Percentiles rank a stretch among this genome's conserved stretches.
These are phyloP conservation scores for Phytophthora palmivora DNA, from an alignment of 352 stramenopile genomes.

Conservation along the genomic window DNA sequence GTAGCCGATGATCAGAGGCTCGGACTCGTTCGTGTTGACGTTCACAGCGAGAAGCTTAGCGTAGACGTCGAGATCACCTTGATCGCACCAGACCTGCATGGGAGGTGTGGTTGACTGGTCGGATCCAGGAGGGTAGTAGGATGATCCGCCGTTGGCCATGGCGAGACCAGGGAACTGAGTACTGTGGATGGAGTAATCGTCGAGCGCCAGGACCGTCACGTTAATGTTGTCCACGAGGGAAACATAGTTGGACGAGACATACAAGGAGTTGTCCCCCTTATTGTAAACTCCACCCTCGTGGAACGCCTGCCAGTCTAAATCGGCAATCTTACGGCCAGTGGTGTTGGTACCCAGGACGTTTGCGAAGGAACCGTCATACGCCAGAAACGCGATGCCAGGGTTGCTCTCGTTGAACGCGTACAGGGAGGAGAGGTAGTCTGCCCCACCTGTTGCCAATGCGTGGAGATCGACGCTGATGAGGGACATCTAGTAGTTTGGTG, in stretches of 20 bases:
- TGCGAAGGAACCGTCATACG: slow-evolving; percentile 23
- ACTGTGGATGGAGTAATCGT: slow-evolving; percentile 22
- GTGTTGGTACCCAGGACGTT: slow-evolving; percentile 14
- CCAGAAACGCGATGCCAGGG: slow-evolving; percentile 15
- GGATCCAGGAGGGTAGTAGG: slow-evolving; percentile 22
- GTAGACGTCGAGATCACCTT: slow-evolving; percentile 22
- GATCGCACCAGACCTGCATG: slow-evolving; percentile 32
- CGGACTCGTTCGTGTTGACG: slow-evolving; percentile 28
- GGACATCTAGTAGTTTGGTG: slow-evolving; percentile 9
- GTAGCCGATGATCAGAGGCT: slow-evolving; percentile 22
- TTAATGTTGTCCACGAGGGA: slow-evolving; percentile 28
- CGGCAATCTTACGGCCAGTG: slow-evolving; percentile 6
- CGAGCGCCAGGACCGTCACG: slow-evolving; percentile 24
- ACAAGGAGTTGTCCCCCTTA: slow-evolving; percentile 29
- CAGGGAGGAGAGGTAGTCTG: slow-evolving; percentile 25
- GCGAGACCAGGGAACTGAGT: slow-evolving; percentile 19
- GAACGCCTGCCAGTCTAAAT: slow-evolving; percentile 26
- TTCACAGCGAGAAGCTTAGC: slow-evolving; percentile 24
- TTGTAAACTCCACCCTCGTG: slow-evolving; percentile 32
- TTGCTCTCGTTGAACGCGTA: slow-evolving; percentile 26
- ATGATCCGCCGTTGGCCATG: slow-evolving; percentile 25
- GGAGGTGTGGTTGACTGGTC: slow-evolving; percentile 22
- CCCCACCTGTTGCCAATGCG: slow-evolving; percentile 20
- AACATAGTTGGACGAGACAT: slow-evolving; percentile 30
- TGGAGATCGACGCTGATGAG: slow-evolving; percentile 27